A percentile compares a stretch with the other conserved stretches of the same genome.
Conservation (phyloP, 1,139 yeast species). For the Debaryomycetaceae sp. region DNA sequence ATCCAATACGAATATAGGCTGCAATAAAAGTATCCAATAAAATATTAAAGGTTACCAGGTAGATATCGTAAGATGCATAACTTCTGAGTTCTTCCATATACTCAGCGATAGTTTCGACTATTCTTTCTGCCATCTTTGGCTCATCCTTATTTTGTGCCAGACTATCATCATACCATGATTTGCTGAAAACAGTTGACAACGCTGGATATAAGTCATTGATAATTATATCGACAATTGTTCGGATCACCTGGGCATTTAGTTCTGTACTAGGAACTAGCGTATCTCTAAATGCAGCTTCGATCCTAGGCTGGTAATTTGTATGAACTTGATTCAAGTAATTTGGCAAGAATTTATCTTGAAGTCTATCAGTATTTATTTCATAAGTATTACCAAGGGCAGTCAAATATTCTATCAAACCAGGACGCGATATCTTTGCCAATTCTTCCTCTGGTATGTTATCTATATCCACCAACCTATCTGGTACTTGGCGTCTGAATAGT, state of each 20-base stretch:
- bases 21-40: constrained; percentile 43
- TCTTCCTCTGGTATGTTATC: constrained; percentile 47
- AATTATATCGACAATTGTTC: constrained; percentile 62
- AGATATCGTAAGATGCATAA: constrained; percentile 45
- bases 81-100: constrained; percentile 64
- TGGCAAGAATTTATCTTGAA: constrained; percentile 70
- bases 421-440: constrained; percentile 56
- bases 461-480: constrained; percentile 25
- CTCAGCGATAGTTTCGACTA: constrained; percentile 72
- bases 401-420: constrained; percentile 78
- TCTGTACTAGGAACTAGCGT: constrained; percentile 76
- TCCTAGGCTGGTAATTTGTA: constrained; percentile 54
- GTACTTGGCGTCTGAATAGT: constrained; percentile 36
- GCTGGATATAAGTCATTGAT: constrained; percentile 62
- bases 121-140: constrained; percentile 50
- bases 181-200: constrained; percentile 37
- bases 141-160: constrained; percentile 29
- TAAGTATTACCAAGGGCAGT: constrained; percentile 81
- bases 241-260: constrained; percentile 66
- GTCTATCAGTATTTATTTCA: constrained; percentile 81
- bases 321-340: constrained; percentile 66
- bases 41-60: constrained; percentile 42
- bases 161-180: constrained; percentile 45
- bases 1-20: constrained; percentile 44
- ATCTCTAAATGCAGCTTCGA: constrained; percentile 55